These are phyloP conservation scores for Conoideocrella luteorostrata DNA, from an alignment of 2,329 filamentous ascomycete genomes.

Conservation along the genomic window DNA sequence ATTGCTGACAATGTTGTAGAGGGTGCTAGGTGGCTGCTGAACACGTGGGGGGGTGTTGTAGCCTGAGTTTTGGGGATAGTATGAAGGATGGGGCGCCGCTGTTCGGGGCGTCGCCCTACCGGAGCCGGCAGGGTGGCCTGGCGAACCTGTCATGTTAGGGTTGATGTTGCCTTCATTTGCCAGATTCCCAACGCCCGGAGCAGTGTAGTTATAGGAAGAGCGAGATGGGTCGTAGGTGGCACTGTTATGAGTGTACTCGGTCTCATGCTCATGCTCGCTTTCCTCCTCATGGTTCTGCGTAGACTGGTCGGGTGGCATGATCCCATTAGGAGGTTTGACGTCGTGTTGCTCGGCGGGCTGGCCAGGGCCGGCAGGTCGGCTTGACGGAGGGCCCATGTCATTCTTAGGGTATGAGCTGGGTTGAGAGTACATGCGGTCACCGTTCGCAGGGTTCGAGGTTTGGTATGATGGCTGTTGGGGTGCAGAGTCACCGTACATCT, in stretches of 20 bases:
- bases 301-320: constrained; percentile 48
- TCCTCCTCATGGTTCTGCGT: constrained; percentile 58
- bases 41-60: constrained; percentile 76
- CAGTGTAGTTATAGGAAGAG: constrained; percentile 71
- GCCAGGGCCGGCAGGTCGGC: constrained; percentile 50
- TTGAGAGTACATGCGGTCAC: constrained; percentile 64
- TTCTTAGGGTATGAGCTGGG: constrained; percentile 66
- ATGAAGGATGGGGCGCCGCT: constrained; percentile 61
- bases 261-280: constrained; percentile 66
- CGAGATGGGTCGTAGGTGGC: constrained; percentile 68
- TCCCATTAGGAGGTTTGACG: constrained; percentile 59
- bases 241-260: constrained; percentile 83
- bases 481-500: constrained; percentile 69
- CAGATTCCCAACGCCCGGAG: constrained; percentile 58
- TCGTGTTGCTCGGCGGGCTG: constrained; percentile 57
- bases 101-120: constrained; percentile 83
- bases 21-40: constrained; percentile 64
- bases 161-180: constrained; percentile 72
- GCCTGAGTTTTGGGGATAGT: constrained; percentile 62
- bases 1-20: constrained; percentile 87
- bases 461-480: constrained; percentile 67
- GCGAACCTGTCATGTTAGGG: constrained; percentile 77
- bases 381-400: constrained; percentile 80
- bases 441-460: constrained; percentile 51
- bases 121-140: constrained; percentile 69